phyloP scores from a whole-genome alignment of 768 basidiomycete species.

The Naematelia encephala region DNA sequence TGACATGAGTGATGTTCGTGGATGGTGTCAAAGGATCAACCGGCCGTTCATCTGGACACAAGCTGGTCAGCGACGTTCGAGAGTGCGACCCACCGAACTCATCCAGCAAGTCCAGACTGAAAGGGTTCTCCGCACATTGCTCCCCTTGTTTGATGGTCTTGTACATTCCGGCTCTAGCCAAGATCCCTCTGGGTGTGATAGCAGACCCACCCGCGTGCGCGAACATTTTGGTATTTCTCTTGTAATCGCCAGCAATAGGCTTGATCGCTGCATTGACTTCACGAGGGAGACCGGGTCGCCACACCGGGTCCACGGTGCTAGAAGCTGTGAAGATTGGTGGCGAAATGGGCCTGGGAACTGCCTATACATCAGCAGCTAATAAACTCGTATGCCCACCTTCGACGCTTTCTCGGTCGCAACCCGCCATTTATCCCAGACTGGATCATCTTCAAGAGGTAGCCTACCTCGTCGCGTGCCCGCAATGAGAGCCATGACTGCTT shows the following conservation, averaged over 20 bases:
- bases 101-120: background rate
- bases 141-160: background rate
- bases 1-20: background rate
- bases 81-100: background rate
- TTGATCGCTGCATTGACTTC: background rate
- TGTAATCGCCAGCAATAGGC: background rate
- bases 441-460: background rate
- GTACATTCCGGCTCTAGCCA: background rate
- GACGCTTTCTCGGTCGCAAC: background rate
- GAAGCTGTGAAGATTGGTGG: background rate
- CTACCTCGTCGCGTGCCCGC: background rate
- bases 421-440: constrained; percentile 6
- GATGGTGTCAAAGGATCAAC: background rate
- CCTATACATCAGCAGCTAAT: background rate
- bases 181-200: background rate
- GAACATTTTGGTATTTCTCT: background rate
- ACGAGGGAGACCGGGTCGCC: background rate
- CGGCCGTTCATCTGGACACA: background rate
- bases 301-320: background rate
- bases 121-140: background rate
- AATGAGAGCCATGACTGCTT: background rate
- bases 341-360: background rate
- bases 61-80: background rate
- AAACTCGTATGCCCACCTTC: background rate
- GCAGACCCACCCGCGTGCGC: background rate